A percentile compares a stretch with the other conserved stretches of the same genome.
Conservation (phyloP, 495 filamentous ascomycete genomes). For the Talaromyces nanjingensis region DNA sequence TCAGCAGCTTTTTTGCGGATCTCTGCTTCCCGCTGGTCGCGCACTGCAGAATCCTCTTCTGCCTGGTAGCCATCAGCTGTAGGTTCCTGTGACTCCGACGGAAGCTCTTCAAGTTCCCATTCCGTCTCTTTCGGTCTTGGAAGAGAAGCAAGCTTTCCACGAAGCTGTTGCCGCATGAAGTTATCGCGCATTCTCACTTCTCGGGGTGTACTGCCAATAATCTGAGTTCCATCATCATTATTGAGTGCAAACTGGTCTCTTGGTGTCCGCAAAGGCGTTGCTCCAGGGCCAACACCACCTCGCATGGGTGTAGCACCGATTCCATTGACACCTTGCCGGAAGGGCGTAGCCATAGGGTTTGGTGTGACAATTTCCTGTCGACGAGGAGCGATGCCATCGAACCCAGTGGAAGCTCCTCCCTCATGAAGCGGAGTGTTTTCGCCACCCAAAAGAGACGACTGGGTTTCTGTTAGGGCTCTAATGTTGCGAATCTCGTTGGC, state of each 20-base stretch:
- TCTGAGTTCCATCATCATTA: constrained; percentile 49
- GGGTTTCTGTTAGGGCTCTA: constrained; percentile 82
- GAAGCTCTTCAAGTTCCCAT: constrained; percentile 80
- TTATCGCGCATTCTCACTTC: constrained; percentile 72
- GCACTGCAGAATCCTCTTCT: constrained; percentile 79
- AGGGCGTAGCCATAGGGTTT: constrained; percentile 90
- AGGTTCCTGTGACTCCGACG: constrained; percentile 70
- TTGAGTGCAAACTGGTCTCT: constrained; percentile 87
- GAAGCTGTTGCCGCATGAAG: constrained; percentile 60
- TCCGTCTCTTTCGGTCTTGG: constrained; percentile 89
- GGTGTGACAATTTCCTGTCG: constrained; percentile 79
- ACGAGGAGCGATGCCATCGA: constrained; percentile 77
- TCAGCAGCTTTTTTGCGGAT: constrained; percentile 63
- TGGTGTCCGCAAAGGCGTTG: constrained; percentile 86
- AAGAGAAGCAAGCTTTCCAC: constrained; percentile 64
- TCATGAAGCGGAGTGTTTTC: constrained; percentile 89
- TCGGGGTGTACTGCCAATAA: constrained; percentile 68
- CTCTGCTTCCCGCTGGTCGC: constrained; percentile 65
- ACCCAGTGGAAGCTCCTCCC: constrained; percentile 74
- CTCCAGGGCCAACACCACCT: constrained; percentile 52
- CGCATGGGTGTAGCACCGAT: constrained; percentile 66
- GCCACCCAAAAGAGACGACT: constrained; percentile 90
- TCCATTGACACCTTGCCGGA: constrained; percentile 62
- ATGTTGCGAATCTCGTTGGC: constrained; percentile 97
- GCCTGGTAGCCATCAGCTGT: constrained; percentile 41